Base-by-base conservation (phyloP, 768 basidiomycete genomes). In the Podaxis sp. region DNA sequence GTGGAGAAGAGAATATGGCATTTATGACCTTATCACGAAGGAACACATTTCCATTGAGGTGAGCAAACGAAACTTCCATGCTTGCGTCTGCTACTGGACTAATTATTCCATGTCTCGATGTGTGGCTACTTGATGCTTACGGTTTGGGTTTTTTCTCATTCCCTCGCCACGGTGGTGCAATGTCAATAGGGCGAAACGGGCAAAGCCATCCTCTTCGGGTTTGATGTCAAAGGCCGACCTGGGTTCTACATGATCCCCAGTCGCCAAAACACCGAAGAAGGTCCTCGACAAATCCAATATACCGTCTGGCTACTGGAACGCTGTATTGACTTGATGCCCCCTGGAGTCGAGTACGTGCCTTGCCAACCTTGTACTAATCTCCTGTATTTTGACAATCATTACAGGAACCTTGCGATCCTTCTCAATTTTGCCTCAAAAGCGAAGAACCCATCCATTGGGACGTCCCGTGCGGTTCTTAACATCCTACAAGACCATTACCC, bases 401-500 rank as follows among this genome's bases (percentile, higher is more conserved):
- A 11, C 13, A 92, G 91, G 70, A 86, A 82, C 9, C 64, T 93
- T 25, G 79, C 79, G 11, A 76, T 93, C 23, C 82, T 94, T 73
- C 85, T 93, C 64, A 86, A 94, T 76, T 92, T 87, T 56, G 88
- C 82, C 4, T 89, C 90, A 69, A 80, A 81, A 68, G 84, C 81
- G 37, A 92, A 90, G 72, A 83, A 75, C 44, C 77, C 81, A 2
- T 72, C 77, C 10, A 65, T 82, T 6, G 63, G 71, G 44, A 78
- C 77, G 10, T 69, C 81, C 7, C 73, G 78, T 5, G 66, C 79
- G 5, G 80, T 84, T 11, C 78, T 89, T 56, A 72, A 79, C 70
- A 88, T 91, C 65, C 77, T 93, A 13, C 91, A 93, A 67, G 81
- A 84, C 23, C 91, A 94, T 69, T 94, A 93, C 66, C 92, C 92